Percentiles rank a stretch among this genome's conserved stretches.
Conservation (phyloP, 208 protist genomes). For the Leishmania mexicana region DNA sequence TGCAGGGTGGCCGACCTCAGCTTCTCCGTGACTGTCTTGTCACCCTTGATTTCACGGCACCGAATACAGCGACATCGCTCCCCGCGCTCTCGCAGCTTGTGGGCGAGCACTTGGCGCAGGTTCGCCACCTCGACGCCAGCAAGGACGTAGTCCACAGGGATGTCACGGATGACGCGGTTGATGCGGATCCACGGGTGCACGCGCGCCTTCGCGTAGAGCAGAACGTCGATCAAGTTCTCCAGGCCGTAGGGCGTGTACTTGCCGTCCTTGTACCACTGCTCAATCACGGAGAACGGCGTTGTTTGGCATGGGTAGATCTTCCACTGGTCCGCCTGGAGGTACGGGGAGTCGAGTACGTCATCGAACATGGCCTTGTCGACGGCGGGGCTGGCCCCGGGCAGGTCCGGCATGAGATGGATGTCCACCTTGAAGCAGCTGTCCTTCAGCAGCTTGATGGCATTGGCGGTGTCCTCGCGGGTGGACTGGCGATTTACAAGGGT, state of each 20-base stretch:
- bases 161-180: conserved; percentile 98
- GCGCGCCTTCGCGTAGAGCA: conserved; percentile 94
- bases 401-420: conserved; percentile 99
- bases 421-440: conserved; percentile 99
- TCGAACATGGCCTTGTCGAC: conserved; percentile 95
- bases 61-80: conserved; percentile 94
- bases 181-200: conserved; percentile 99
- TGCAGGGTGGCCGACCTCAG: conserved; percentile 47
- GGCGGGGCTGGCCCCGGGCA: conserved; percentile 95
- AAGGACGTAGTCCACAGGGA: conserved; percentile 98
- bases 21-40: conserved; percentile 43
- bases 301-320: conserved; percentile 99
- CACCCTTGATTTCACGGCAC: conserved; percentile 93
- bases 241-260: conserved; percentile 94
- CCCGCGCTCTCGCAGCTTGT: conserved; percentile 90
- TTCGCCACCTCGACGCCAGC: conserved; percentile 97
- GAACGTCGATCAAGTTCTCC: conserved; percentile 91
- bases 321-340: conserved; percentile 97
- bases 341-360: conserved; percentile 95
- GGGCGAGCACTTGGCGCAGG: conserved; percentile 95
- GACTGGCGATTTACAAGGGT: conserved; percentile 94
- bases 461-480: conserved; percentile 92
- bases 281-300: conserved; percentile 97
- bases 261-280: conserved; percentile 97
- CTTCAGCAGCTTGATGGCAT: conserved; percentile 96